Conservation (phyloP, 345 rosid species). For the Euphorbia pulcherrima region DNA sequence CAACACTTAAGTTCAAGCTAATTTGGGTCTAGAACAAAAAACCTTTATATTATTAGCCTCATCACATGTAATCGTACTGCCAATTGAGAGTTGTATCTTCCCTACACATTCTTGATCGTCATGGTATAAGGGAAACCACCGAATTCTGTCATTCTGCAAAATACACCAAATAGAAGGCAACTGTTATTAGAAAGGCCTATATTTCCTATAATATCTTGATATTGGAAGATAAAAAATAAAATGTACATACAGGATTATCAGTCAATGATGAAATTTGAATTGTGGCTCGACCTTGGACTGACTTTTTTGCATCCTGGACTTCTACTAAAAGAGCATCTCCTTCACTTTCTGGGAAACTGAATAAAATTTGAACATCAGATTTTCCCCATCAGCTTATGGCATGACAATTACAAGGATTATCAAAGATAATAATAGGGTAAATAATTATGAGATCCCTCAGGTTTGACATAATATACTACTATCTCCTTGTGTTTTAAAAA, state of each 20-base stretch:
- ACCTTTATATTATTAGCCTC: constrained; percentile 83
- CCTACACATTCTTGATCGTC: constrained; percentile 95
- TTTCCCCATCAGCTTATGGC: constrained; percentile 9
- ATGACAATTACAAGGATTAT: background rate
- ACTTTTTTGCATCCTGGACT: constrained; percentile 66
- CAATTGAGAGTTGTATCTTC: constrained; percentile 80
- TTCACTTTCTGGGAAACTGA: constrained; percentile 86
- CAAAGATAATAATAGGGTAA: too few relatives aligned
- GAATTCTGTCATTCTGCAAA: constrained; percentile 67
- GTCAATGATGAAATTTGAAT: constrained; percentile 67
- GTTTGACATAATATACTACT: too few relatives aligned
- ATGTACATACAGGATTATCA: constrained; percentile 61
- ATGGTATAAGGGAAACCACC: constrained; percentile 88
- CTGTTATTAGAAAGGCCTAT: background rate
- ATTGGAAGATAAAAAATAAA: constrained; percentile 20
- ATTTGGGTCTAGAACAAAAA: constrained; percentile 13
- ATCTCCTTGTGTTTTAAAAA: too few relatives aligned
- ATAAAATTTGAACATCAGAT: constrained; percentile 21
- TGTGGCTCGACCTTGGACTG: constrained; percentile 63
- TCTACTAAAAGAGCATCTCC: constrained; percentile 75
- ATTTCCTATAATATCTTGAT: constrained; percentile 7
- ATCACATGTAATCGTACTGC: constrained; percentile 56
- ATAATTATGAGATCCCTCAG: too few relatives aligned
- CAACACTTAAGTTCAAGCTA: constrained; percentile 6
- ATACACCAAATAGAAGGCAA: constrained; percentile 4